These are phyloP conservation scores for Podila epigama DNA, from an alignment of 192 early-diverging fungal genomes.

Conservation along the genomic window DNA sequence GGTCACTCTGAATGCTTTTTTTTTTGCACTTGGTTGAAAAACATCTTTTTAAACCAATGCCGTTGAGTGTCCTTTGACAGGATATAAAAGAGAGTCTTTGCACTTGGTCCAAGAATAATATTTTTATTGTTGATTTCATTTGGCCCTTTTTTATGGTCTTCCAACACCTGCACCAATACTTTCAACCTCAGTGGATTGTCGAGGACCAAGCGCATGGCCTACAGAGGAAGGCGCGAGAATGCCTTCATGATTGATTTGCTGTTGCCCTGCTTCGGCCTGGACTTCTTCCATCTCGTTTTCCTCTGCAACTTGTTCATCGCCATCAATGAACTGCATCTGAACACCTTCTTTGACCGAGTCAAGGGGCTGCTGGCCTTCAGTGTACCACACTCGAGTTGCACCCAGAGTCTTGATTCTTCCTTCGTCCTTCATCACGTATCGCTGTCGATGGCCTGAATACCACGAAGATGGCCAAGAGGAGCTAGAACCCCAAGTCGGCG, in stretches of 20 bases:
- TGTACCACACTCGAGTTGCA: background rate
- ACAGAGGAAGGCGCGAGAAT: too few relatives aligned
- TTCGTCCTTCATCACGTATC: too few relatives aligned
- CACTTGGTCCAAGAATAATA: background rate
- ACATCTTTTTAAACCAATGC: too few relatives aligned
- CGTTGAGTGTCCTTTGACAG: too few relatives aligned
- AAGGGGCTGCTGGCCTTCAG: background rate
- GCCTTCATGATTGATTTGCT: too few relatives aligned
- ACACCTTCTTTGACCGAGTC: background rate
- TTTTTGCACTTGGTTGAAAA: too few relatives aligned
- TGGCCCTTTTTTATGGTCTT: background rate
- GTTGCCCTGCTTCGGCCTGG: background rate
- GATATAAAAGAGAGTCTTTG: too few relatives aligned
- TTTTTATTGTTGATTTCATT: background rate
- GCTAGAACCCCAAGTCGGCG: too few relatives aligned
- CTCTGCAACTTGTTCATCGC: background rate
- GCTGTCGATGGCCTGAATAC: background rate
- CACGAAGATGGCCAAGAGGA: background rate
- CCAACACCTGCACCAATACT: slow-evolving; percentile 39
- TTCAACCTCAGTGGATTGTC: slow-evolving; percentile 18
- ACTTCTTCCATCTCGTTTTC: background rate
- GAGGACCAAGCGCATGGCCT: slow-evolving; percentile 12
- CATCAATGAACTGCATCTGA: background rate
- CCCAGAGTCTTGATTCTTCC: background rate
- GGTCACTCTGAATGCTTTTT: too few relatives aligned